Evolutionary conservation across 1,284 basidiomycete species (phyloP).

Genomic region (Lentinula novae-zelandiae): DNA sequence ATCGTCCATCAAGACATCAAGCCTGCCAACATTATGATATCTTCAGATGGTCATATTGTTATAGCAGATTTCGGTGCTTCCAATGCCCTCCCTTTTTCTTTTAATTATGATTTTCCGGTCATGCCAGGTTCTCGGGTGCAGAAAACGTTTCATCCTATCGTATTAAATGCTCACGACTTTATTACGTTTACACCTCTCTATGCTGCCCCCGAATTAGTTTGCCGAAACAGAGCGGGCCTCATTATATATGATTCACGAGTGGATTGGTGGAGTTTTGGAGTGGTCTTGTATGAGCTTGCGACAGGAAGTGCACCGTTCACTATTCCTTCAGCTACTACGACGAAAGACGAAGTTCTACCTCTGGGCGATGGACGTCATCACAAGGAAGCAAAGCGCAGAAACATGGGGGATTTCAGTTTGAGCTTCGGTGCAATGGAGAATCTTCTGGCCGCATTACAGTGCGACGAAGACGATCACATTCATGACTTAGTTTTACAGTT

Average conservation of each 20-base stretch:
- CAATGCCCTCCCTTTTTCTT: conserved; percentile 20
- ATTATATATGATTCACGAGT: conserved; percentile 50
- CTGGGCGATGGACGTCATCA: background rate
- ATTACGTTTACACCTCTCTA: conserved; percentile 29
- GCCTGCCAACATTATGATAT: conserved; percentile 31
- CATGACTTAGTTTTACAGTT: conserved; percentile 15
- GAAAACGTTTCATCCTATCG: conserved; percentile 16
- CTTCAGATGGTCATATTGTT: conserved; percentile 37
- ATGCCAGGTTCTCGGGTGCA: background rate
- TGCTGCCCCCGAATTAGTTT: conserved; percentile 56
- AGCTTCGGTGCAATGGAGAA: conserved; percentile 22
- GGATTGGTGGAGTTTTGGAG: conserved; percentile 67
- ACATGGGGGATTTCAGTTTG: conserved; percentile 21
- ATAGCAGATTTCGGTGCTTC: conserved; percentile 61
- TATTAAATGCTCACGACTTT: conserved; percentile 21
- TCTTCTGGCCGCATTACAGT: conserved; percentile 10
- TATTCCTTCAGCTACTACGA: background rate
- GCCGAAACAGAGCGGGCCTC: conserved; percentile 22
- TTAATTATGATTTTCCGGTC: conserved; percentile 11
- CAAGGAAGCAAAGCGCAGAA: conserved; percentile 13
- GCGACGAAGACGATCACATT: background rate
- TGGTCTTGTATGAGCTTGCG: conserved; percentile 54
- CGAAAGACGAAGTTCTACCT: background rate
- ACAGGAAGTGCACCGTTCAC: conserved; percentile 35
- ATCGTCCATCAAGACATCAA: conserved; percentile 36